Evolutionary conservation across 2,329 filamentous ascomycete genomes (phyloP).

Genomic region (Alternaria sp.): DNA sequence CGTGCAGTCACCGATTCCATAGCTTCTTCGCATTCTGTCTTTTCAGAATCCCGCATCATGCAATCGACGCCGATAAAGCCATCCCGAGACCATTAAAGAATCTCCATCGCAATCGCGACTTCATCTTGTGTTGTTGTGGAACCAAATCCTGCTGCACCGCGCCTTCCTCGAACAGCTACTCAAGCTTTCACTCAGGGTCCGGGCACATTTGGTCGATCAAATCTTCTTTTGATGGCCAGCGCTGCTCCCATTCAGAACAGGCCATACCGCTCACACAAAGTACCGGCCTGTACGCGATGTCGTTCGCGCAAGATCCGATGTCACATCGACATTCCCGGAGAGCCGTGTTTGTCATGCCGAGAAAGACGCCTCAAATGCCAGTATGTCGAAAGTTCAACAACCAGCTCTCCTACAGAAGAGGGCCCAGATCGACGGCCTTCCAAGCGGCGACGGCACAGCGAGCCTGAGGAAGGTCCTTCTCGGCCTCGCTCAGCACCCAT

Average conservation of each 20-base stretch:
- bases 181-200: neutral
- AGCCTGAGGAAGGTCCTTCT: slow-evolving; percentile 27
- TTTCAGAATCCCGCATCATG: neutral
- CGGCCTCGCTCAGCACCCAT: slow-evolving; percentile 34
- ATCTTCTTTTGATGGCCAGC: slow-evolving; percentile 35
- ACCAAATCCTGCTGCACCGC: neutral
- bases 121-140: neutral
- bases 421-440: slow-evolving; percentile 26
- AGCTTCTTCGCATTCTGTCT: slow-evolving; percentile 6
- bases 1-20: slow-evolving; percentile 6
- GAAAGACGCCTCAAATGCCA: slow-evolving; percentile 48
- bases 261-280: slow-evolving; percentile 52
- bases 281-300: slow-evolving; percentile 51
- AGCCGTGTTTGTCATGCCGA: slow-evolving; percentile 49
- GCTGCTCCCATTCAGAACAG: slow-evolving; percentile 43
- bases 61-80: neutral
- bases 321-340: slow-evolving; percentile 48
- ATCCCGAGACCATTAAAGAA: neutral
- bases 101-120: neutral
- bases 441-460: slow-evolving; percentile 38
- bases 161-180: neutral
- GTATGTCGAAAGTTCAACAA: slow-evolving; percentile 37
- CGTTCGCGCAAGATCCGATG: slow-evolving; percentile 51
- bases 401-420: slow-evolving; percentile 30
- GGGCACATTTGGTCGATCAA: neutral